phyloP scores from a whole-genome alignment of 2,329 filamentous ascomycete species.

The Daldinia sp. region DNA sequence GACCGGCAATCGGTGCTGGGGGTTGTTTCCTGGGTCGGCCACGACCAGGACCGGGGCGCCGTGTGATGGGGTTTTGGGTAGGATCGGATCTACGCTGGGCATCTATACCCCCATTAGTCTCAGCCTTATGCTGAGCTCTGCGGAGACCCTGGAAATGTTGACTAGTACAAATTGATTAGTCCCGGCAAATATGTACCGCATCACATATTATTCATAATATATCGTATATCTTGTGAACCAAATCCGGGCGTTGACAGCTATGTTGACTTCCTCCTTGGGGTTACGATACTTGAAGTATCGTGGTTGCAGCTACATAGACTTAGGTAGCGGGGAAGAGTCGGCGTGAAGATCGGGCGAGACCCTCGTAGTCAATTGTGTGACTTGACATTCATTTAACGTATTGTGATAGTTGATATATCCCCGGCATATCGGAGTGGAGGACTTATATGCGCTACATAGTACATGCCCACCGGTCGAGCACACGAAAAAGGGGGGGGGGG shows the following conservation, averaged over 20 bases:
- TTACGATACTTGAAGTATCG: background rate
- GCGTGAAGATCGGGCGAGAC: background rate
- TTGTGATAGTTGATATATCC: background rate
- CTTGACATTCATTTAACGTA: slow-evolving; percentile 3
- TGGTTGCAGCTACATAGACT: background rate
- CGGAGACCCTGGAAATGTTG: slow-evolving; percentile 69
- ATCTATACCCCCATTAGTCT: slow-evolving; percentile 50
- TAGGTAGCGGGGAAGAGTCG: too few species aligned
- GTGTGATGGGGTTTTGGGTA: slow-evolving; percentile 65
- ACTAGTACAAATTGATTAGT: slow-evolving; percentile 47
- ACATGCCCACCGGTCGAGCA: background rate
- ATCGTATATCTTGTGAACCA: background rate
- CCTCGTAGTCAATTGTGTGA: slow-evolving; percentile 3
- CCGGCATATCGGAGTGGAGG: background rate
- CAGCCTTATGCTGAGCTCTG: slow-evolving; percentile 62
- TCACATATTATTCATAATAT: background rate
- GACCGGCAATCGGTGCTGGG: slow-evolving; percentile 27
- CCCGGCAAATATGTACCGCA: slow-evolving; percentile 6
- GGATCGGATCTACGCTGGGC: slow-evolving; percentile 57
- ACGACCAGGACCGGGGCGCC: slow-evolving; percentile 65
- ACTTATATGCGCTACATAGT: background rate
- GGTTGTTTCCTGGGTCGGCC: slow-evolving; percentile 61
- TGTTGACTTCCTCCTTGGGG: background rate
- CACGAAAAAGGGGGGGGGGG: background rate
- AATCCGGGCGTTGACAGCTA: background rate